Evolutionary conservation across 306 rosid species (phyloP), one percentile per base, ranked within the genome.

Genomic region (Biancaea sappan): DNA sequence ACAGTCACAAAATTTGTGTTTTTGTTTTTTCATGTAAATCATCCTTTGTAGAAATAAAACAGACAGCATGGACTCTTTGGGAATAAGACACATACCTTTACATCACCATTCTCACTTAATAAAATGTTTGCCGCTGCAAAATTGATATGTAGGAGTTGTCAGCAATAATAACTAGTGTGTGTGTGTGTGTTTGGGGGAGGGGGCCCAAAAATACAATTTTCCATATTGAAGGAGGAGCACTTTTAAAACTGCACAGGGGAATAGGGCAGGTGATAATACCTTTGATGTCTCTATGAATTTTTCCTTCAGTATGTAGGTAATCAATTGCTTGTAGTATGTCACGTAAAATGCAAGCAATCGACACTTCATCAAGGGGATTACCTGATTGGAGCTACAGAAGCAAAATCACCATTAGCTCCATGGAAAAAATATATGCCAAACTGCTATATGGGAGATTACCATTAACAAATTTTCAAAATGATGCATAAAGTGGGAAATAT

Each of bases 11-110:
- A 47, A 37, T 62, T 62, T 18, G 35, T 34, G n/a, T n/a, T n/a
- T n/a, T 61, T 34, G 28, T 35, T 35, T 8, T 32, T 60, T 60
- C 2, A 9, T 1, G 16, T 41, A 34, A 35, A 28, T n/a, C 40
- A 9, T 60, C 43, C 66, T 62, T 62, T 11, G 48, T 10, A 19
- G 29, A 22, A 9, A 50, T 50, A 34, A 19, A 62, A 35, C 31
- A 35, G 24, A 62, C 24, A 37, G 21, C 37, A 21, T 37, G 37
- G 5, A 24, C 46, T 37, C 29, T 50, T 21, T 52, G 13, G 58
- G 70, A 56, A 66, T 75, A 53, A 50, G 46, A 40, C 41, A 28
- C 51, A 54, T 81, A 89, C 94, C 94, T 89, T 89, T 56, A 89
- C 94, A 74, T 89, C 91, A 62, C 68, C 68, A 62, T 37, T 62